Conservation (phyloP, 345 rosid genomes). For the Arabidopsis suecica region DNA sequence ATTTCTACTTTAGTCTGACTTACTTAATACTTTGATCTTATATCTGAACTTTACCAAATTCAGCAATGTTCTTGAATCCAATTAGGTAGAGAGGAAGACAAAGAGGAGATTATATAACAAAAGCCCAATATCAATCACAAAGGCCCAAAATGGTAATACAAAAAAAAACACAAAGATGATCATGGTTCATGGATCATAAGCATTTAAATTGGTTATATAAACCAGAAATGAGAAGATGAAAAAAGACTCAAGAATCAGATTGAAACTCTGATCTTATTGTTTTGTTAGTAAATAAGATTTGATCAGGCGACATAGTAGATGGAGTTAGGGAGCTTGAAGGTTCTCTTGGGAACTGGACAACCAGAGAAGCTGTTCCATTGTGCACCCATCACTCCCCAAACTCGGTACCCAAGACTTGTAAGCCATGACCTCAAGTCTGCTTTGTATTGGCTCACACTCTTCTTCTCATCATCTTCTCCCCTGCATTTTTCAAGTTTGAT, state of each 20-base stretch:
- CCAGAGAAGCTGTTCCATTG: slow-evolving; percentile 85
- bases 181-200: slow-evolving; percentile 27
- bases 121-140: slow-evolving; percentile 37
- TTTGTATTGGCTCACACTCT: slow-evolving; percentile 69
- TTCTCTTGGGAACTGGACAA: slow-evolving; percentile 66
- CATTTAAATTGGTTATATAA: slow-evolving; percentile 23
- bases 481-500: slow-evolving; percentile 41
- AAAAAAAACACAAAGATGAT: slow-evolving; percentile 24
- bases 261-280: slow-evolving; percentile 32
- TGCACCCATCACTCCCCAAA: slow-evolving; percentile 81
- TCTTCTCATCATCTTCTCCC: slow-evolving; percentile 60
- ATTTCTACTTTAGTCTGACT: slow-evolving; percentile 28
- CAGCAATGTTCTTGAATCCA: slow-evolving; percentile 13
- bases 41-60: slow-evolving; percentile 19
- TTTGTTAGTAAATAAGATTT: slow-evolving; percentile 20
- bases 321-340: slow-evolving; percentile 92
- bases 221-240: slow-evolving; percentile 12
- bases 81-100: slow-evolving; percentile 2
- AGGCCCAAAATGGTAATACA: slow-evolving; percentile 36
- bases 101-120: slow-evolving; percentile 1
- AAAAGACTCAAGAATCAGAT: slow-evolving; percentile 38
- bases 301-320: slow-evolving; percentile 61
- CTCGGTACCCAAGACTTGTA: slow-evolving; percentile 64
- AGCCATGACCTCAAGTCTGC: slow-evolving; percentile 56
- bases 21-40: slow-evolving; percentile 11